Percentiles rank a stretch among this genome's conserved stretches.
phyloP scores from a whole-genome alignment of 139 green algal genomes.

The Trebouxia sp. region DNA sequence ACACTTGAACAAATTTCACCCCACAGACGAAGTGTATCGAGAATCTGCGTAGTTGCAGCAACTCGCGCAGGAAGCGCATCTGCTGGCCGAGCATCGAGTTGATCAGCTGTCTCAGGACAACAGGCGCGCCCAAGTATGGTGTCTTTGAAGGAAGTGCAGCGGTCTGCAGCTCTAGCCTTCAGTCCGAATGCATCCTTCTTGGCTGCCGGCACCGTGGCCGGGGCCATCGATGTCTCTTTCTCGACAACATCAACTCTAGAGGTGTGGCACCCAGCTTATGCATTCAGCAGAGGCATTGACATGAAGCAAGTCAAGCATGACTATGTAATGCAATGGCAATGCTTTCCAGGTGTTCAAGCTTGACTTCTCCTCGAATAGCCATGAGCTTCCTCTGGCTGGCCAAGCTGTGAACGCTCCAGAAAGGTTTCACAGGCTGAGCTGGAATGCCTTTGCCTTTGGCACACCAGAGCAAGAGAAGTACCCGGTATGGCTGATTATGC shows the following conservation, averaged over 20 bases:
- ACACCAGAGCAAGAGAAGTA: not conserved
- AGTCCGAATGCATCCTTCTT: constrained; percentile 69
- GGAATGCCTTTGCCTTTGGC: constrained; percentile 54
- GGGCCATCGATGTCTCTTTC: constrained; percentile 91
- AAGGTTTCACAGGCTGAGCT: constrained; percentile 87
- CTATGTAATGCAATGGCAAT: not conserved
- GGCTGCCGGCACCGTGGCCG: constrained; percentile 85
- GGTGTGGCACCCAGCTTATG: too few species aligned
- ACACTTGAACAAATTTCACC: too few species aligned
- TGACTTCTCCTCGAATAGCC: constrained; percentile 57
- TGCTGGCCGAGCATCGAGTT: not conserved
- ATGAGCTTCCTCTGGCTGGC: constrained; percentile 53
- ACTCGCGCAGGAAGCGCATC: too few species aligned
- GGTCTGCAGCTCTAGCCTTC: constrained; percentile 80
- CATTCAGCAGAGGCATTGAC: too few species aligned
- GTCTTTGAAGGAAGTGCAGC: constrained; percentile 67
- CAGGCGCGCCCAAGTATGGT: constrained; percentile 51
- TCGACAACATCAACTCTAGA: constrained; percentile 74
- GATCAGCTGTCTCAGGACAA: not conserved
- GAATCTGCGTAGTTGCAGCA: too few species aligned
- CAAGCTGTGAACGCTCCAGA: constrained; percentile 75
- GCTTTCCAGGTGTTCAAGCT: constrained; percentile 69
- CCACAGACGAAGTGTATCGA: too few species aligned
- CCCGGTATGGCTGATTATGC: not conserved
- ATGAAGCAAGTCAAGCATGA: not conserved